Percentiles rank a stretch among this genome's conserved stretches.
phyloP scores from a whole-genome alignment of 495 filamentous ascomycete genomes.

The Penicillium longicatenatum region DNA sequence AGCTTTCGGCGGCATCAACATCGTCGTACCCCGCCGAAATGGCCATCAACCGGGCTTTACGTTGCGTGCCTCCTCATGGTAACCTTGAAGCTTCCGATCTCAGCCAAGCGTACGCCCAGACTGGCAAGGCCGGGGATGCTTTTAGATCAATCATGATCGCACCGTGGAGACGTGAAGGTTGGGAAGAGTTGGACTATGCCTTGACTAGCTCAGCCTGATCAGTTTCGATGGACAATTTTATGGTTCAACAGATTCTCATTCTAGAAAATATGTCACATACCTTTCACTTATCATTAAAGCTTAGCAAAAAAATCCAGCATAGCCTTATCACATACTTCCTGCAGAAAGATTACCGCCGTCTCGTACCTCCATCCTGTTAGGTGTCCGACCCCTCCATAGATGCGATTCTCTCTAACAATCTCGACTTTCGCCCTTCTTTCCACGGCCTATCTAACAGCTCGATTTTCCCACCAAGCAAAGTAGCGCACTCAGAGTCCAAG shows the following conservation, averaged over 20 bases:
- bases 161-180: conserved; percentile 72
- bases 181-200: conserved; percentile 51
- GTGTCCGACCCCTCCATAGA: conserved; percentile 15
- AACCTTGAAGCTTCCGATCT: conserved; percentile 68
- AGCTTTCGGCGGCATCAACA: conserved; percentile 60
- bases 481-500: conserved; percentile 63
- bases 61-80: conserved; percentile 69
- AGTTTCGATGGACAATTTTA: not conserved
- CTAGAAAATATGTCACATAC: conserved; percentile 5
- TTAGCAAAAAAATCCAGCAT: not conserved
- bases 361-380: not conserved
- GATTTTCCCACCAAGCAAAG: conserved; percentile 82
- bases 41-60: conserved; percentile 76
- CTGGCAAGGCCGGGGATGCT: conserved; percentile 68
- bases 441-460: conserved; percentile 77
- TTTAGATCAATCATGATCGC: conserved; percentile 78
- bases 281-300: not conserved
- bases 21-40: conserved; percentile 68
- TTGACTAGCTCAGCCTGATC: conserved; percentile 6
- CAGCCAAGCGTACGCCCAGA: conserved; percentile 74
- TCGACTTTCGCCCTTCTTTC: conserved; percentile 70
- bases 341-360: not conserved
- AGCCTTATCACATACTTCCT: not conserved
- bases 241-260: not conserved
- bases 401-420: conserved; percentile 61